These are phyloP conservation scores for Pichia exigua DNA, from an alignment of 805 yeast genomes.

Conservation along the genomic window DNA sequence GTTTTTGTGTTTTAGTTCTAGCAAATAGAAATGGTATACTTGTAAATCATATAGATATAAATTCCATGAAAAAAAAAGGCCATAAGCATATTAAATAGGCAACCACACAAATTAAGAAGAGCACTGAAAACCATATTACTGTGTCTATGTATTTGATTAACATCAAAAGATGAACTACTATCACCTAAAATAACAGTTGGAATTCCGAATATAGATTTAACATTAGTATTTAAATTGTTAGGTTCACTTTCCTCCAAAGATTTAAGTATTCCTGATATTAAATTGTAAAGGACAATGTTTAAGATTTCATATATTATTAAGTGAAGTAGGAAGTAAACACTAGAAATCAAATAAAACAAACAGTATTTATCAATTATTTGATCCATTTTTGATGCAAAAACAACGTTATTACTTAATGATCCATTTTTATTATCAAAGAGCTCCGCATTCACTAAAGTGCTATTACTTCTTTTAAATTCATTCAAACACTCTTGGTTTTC, in stretches of 20 bases:
- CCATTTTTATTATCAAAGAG: background rate
- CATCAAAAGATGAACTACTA: background rate
- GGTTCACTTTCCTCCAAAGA: background rate
- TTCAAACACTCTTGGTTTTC: background rate
- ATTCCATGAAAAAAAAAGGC: constrained; percentile 1
- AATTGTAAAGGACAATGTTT: constrained; percentile 1
- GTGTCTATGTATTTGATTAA: background rate
- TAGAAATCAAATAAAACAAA: constrained; percentile 2
- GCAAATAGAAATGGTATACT: constrained; percentile 1
- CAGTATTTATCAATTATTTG: constrained; percentile 2
- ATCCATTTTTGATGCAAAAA: background rate
- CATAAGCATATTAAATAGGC: background rate
- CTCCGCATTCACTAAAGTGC: background rate
- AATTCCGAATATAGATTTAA: background rate
- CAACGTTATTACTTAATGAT: background rate
- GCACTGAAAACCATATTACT: background rate
- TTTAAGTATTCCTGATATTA: background rate
- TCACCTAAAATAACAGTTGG: background rate
- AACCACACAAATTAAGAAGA: background rate
- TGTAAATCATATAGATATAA: background rate
- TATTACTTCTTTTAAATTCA: background rate
- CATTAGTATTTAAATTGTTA: background rate
- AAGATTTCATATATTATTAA: constrained; percentile 1
- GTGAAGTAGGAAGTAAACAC: constrained; percentile 1
- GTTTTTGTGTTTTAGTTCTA: background rate